phyloP scores from a whole-genome alignment of 2,329 filamentous ascomycete genomes.

The Botrytis aclada region DNA sequence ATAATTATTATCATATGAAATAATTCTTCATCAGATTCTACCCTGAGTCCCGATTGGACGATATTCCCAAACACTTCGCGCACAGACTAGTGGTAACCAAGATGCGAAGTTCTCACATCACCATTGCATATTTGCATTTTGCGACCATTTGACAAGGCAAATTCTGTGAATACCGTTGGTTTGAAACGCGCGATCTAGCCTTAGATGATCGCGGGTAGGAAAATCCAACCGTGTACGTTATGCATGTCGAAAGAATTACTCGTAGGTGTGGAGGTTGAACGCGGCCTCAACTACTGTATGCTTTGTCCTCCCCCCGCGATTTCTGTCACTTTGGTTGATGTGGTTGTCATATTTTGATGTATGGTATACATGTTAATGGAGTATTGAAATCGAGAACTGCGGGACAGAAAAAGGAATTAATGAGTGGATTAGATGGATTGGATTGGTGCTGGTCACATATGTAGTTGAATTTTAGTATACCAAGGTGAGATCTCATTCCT shows the following conservation, averaged over 20 bases:
- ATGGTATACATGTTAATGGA: neutral
- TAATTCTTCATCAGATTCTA: neutral
- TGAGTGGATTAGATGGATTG: neutral
- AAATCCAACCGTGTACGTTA: neutral
- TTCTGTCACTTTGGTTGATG: neutral
- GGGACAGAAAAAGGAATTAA: slow-evolving; percentile 10
- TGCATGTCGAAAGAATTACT: neutral
- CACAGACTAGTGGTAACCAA: slow-evolving; percentile 16
- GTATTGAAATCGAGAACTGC: neutral
- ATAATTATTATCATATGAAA: neutral
- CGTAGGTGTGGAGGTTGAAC: neutral
- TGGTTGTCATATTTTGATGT: neutral
- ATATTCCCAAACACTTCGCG: slow-evolving; percentile 12
- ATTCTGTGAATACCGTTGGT: neutral
- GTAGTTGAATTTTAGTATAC: neutral
- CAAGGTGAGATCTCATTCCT: slow-evolving; percentile 1
- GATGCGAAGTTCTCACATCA: slow-evolving; percentile 6
- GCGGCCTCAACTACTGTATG: neutral
- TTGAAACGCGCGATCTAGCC: slow-evolving; percentile 4
- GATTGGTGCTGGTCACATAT: slow-evolving; percentile 3
- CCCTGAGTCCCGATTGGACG: slow-evolving; percentile 1
- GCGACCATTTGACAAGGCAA: neutral
- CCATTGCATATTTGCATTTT: neutral
- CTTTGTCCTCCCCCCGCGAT: slow-evolving; percentile 6
- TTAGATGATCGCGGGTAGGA: neutral